Conservation (phyloP, 768 basidiomycete species). For the Termitomyces sp. region DNA sequence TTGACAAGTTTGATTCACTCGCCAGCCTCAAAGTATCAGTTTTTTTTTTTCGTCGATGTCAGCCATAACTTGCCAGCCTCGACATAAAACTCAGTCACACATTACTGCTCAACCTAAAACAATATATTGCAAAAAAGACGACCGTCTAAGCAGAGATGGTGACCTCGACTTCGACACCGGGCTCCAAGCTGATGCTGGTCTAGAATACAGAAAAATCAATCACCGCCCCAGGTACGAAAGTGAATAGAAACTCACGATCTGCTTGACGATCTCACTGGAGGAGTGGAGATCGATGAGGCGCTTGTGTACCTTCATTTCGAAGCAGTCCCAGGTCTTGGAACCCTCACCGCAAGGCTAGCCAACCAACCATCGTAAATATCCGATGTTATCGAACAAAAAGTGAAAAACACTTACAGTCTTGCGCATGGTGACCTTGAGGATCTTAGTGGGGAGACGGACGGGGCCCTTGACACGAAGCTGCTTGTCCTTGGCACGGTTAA, state of each 20-base stretch:
- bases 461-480: constrained; percentile 99
- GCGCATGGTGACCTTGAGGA: constrained; percentile 98
- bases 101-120: background rate
- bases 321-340: constrained; percentile 99
- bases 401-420: constrained; percentile 72
- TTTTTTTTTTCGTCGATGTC: too few relatives aligned
- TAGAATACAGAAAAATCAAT: constrained; percentile 27
- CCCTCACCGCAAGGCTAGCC: constrained; percentile 97
- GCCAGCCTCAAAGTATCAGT: too few relatives aligned
- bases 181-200: constrained; percentile 98
- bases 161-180: constrained; percentile 98
- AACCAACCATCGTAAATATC: background rate
- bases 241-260: constrained; percentile 72
- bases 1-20: too few relatives aligned
- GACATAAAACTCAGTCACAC: background rate
- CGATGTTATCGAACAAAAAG: background rate
- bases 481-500: constrained; percentile 99
- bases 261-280: constrained; percentile 98
- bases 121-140: background rate
- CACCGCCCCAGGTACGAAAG: background rate
- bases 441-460: constrained; percentile 97
- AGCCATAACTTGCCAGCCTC: too few relatives aligned
- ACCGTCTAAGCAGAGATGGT: constrained; percentile 75
- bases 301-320: constrained; percentile 99
- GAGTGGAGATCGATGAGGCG: constrained; percentile 99